Evolutionary conservation across 2,329 filamentous ascomycete genomes (phyloP).

Genomic region (Tolypocladium ovalisporum): DNA sequence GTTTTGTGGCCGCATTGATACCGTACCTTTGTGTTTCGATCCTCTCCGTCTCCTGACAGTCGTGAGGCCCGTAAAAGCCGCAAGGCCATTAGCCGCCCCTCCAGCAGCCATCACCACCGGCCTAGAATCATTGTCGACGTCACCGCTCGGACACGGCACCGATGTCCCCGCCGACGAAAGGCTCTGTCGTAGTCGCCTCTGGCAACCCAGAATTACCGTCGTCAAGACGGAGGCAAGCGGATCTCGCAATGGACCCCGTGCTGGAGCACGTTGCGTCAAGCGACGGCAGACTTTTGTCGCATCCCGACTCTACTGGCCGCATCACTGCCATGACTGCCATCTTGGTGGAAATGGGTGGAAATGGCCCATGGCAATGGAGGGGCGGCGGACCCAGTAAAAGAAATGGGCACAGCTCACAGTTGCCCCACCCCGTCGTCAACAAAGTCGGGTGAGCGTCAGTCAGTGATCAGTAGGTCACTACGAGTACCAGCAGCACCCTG

Average conservation of each 20-base stretch:
- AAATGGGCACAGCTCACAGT: neutral
- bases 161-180: neutral
- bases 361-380: neutral
- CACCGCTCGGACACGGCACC: neutral
- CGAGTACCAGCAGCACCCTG: neutral
- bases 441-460: neutral
- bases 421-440: neutral
- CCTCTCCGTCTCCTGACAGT: neutral
- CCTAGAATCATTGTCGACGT: neutral
- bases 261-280: slow-evolving; percentile 6
- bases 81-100: neutral
- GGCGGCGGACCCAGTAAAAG: neutral
- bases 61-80: neutral
- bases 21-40: neutral
- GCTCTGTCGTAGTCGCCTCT: neutral
- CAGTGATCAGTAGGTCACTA: neutral
- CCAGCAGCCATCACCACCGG: neutral
- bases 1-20: no score
- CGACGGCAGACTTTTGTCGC: slow-evolving; percentile 4
- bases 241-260: neutral
- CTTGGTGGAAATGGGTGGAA: neutral
- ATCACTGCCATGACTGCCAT: neutral
- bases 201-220: neutral
- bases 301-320: slow-evolving; percentile 1
- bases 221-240: neutral